A percentile compares a stretch with the other conserved stretches of the same genome.
These are phyloP conservation scores for Nematocida ironsii DNA, from an alignment of 371 early-diverging fungal genomes.

Conservation along the genomic window DNA sequence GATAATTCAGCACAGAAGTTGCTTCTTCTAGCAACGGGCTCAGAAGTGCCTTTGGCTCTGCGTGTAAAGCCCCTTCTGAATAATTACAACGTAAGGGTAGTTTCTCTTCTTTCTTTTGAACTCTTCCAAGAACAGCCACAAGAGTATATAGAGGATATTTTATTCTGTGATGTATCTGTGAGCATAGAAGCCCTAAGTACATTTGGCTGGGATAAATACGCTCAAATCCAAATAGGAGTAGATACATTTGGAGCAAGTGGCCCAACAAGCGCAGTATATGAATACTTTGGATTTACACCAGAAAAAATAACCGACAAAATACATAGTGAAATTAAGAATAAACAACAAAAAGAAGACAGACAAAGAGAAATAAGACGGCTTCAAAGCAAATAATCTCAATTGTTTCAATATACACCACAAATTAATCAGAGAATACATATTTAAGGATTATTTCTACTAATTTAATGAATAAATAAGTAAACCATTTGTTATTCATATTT, in stretches of 20 bases:
- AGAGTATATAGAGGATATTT: conserved; percentile 79
- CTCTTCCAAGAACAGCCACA: conserved; percentile 83
- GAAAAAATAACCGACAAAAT: conserved; percentile 60
- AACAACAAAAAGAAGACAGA: not conserved
- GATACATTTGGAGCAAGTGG: conserved; percentile 87
- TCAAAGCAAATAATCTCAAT: too few species aligned
- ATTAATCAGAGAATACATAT: too few species aligned
- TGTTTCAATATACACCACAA: too few species aligned
- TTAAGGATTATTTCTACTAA: too few species aligned
- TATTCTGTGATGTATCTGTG: conserved; percentile 78
- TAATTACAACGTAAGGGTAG: conserved; percentile 76
- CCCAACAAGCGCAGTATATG: conserved; percentile 49
- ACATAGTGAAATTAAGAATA: not conserved
- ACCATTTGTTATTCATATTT: too few species aligned
- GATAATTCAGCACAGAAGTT: conserved; percentile 75
- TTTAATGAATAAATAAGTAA: too few species aligned
- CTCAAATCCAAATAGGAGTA: conserved; percentile 84
- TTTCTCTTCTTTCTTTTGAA: conserved; percentile 89
- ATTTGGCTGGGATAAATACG: conserved; percentile 87
- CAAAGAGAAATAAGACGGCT: not conserved
- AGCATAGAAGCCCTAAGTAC: conserved; percentile 87
- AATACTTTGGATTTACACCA: conserved; percentile 62
- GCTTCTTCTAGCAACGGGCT: conserved; percentile 83
- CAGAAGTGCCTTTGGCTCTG: conserved; percentile 83
- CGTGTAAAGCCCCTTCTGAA: conserved; percentile 76